Evolutionary conservation across 805 yeast genomes (phyloP).

Genomic region (Pichia nakasei): DNA sequence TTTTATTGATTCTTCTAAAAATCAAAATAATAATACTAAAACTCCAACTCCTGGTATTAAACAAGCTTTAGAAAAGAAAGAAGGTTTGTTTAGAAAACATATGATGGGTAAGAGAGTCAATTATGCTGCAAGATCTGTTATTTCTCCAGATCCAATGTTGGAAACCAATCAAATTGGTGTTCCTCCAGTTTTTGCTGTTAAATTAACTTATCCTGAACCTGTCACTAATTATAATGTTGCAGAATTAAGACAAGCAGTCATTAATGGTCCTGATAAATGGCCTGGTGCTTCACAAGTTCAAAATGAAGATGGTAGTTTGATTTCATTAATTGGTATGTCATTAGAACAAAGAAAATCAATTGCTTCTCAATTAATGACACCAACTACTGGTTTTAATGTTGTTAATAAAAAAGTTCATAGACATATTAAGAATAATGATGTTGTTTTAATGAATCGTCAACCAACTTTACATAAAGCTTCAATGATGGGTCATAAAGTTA

Average conservation of each 20-base stretch:
- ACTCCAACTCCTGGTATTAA: slow-evolving; percentile 90
- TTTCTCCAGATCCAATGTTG: slow-evolving; percentile 96
- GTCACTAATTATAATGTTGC: slow-evolving; percentile 88
- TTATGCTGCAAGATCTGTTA: slow-evolving; percentile 97
- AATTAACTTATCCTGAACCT: slow-evolving; percentile 96
- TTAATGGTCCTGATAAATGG: slow-evolving; percentile 97
- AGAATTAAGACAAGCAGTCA: slow-evolving; percentile 87
- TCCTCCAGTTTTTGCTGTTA: slow-evolving; percentile 96
- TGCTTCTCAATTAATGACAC: slow-evolving; percentile 91
- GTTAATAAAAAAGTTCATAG: slow-evolving; percentile 89
- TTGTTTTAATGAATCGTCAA: slow-evolving; percentile 97
- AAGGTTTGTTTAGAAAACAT: slow-evolving; percentile 95
- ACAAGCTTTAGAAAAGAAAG: slow-evolving; percentile 96
- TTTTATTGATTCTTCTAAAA: slow-evolving; percentile 85
- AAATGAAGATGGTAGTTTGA: slow-evolving; percentile 84
- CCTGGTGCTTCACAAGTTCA: slow-evolving; percentile 98
- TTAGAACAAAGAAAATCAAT: slow-evolving; percentile 89
- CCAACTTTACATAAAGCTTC: slow-evolving; percentile 99
- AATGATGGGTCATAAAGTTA: slow-evolving; percentile 98
- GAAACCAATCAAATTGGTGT: slow-evolving; percentile 98
- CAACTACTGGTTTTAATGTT: slow-evolving; percentile 51
- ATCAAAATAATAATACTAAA: slow-evolving; percentile 60
- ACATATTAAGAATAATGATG: slow-evolving; percentile 90
- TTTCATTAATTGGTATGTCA: slow-evolving; percentile 81
- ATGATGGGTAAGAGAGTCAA: slow-evolving; percentile 99